Evolutionary conservation across 371 early-diverging fungal species (phyloP), one percentile per base, ranked within the genome.

Genomic region (Smittium culicis): DNA sequence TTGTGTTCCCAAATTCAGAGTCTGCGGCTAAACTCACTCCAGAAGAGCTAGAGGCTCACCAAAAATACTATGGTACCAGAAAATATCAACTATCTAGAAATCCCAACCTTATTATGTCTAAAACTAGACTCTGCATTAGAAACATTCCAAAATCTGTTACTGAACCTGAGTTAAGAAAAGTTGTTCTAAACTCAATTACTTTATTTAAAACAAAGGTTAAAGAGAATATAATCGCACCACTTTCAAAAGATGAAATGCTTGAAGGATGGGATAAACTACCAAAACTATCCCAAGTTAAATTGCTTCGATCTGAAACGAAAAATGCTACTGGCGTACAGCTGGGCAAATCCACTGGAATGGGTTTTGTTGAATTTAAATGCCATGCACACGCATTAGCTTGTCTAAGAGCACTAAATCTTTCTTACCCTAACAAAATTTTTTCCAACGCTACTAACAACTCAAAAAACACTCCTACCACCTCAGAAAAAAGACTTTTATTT

Each of bases 361-460:
- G 90, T 33, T 96, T 96, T 81, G 79, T 96, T 75, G 95, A 96
- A 76, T 93, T 88, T 71, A 79, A 74, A 1, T 77, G 81, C 25
- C 95, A 95, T 71, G 81, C 90, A 0, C 93, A 95, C 70, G 94
- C 97, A 24, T 77, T 96, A 64, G 91, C 93, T 8, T 88, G 89
- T 65, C 78, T 96, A 67, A 85, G 97, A 60, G 91, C 86, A 77
- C 81, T 96, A 70, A 96, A 95, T 79, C 78, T 79, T 61, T 77
- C 83, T 58, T 82, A 81, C 66, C 84, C 79, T 70, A 79, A 83
- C 32, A 73, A 83, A 68, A 83, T 68, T 2, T 77, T 77, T 35
- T 64, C 73, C 33, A 73, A 72, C 63, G 35, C 62, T 14, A 1
- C 66, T 28, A 35, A 66, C 1, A 66, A 54, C 14, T 71, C 67